These are phyloP conservation scores for Cyberlindnera mrakii DNA, from an alignment of 805 yeast genomes.

Conservation along the genomic window DNA sequence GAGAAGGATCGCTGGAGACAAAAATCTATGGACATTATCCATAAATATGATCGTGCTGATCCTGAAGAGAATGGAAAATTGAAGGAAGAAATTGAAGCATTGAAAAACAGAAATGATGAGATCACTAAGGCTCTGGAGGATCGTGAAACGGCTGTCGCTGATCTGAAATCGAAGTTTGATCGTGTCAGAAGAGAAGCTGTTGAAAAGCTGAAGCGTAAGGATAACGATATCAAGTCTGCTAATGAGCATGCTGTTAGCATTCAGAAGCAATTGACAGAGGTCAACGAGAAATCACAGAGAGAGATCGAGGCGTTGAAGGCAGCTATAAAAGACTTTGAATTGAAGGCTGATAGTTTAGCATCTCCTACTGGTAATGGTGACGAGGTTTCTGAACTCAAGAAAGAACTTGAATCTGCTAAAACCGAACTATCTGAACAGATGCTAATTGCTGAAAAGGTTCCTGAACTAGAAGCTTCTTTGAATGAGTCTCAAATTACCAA, in stretches of 20 bases:
- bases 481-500: conserved; percentile 28
- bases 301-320: conserved; percentile 14
- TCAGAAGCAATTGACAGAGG: conserved; percentile 13
- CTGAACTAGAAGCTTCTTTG: conserved; percentile 32
- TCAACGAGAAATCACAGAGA: conserved; percentile 12
- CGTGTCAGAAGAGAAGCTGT: conserved; percentile 22
- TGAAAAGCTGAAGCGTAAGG: conserved; percentile 21
- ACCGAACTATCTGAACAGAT: conserved; percentile 19
- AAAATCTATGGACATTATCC: conserved; percentile 41
- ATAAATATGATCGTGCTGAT: conserved; percentile 40
- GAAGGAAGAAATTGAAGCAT: conserved; percentile 25
- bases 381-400: conserved; percentile 3
- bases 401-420: conserved; percentile 7
- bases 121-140: conserved; percentile 16
- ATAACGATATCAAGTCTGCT: conserved; percentile 17
- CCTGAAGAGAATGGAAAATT: conserved; percentile 38
- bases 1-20: conserved; percentile 58
- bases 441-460: conserved; percentile 24
- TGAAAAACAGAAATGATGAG: conserved; percentile 20
- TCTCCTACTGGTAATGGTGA: not conserved
- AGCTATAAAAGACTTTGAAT: conserved; percentile 10
- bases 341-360: not conserved
- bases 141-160: conserved; percentile 17
- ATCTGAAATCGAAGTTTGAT: conserved; percentile 15
- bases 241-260: not conserved